These are phyloP conservation scores for Sphagnum tenellum DNA, from an alignment of 225 moss, liverwort and hornwort species.

Conservation along the genomic window DNA sequence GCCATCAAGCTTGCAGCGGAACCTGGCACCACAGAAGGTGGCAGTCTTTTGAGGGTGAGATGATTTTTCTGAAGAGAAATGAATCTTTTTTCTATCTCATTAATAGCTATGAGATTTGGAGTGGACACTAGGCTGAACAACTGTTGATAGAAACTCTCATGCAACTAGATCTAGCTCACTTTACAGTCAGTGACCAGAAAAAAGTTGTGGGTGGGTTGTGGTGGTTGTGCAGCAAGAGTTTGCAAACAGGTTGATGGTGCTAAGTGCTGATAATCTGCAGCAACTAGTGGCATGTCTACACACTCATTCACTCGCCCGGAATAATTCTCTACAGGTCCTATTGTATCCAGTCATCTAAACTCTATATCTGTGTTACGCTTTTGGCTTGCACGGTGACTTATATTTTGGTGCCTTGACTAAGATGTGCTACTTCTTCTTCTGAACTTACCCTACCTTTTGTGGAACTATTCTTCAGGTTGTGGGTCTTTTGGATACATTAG, in stretches of 20 bases:
- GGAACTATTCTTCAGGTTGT: slow-evolving; percentile 44
- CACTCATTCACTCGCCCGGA: slow-evolving; percentile 40
- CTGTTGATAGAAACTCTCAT: no score
- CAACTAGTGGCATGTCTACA: slow-evolving; percentile 76
- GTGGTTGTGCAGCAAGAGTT: slow-evolving; percentile 69
- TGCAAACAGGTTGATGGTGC: slow-evolving; percentile 65
- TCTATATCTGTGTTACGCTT: no score
- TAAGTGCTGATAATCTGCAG: slow-evolving; percentile 69
- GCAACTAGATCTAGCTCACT: no score
- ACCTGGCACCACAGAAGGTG: slow-evolving; percentile 46
- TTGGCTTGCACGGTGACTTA: no score
- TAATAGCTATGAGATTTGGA: no score
- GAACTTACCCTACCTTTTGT: no score
- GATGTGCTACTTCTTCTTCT: no score
- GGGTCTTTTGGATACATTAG: slow-evolving; percentile 76
- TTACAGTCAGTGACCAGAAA: no score
- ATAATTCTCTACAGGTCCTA: slow-evolving; percentile 64
- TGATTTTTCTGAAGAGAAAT: no score
- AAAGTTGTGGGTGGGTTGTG: background rate
- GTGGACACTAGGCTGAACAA: no score
- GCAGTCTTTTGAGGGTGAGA: slow-evolving; percentile 53
- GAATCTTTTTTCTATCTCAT: no score
- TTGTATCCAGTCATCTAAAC: background rate
- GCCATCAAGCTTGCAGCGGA: slow-evolving; percentile 68
- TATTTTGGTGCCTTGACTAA: no score